Evolutionary conservation across 192 early-diverging fungal species (phyloP), one percentile per base, ranked within the genome.

Genomic region (Linnemannia elongata): DNA sequence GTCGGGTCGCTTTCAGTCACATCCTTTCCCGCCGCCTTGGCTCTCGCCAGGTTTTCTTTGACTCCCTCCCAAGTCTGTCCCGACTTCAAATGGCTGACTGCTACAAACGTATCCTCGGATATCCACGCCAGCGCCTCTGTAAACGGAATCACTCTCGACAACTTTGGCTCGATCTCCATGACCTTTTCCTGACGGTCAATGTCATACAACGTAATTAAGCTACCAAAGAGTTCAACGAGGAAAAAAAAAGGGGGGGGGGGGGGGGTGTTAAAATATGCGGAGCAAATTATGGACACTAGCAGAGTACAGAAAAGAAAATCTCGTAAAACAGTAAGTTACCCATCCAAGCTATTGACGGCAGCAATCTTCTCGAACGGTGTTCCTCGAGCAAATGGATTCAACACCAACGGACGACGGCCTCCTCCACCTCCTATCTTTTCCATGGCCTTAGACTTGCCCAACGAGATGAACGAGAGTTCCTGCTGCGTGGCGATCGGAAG

Each of bases 281-380:
- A 72, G 42, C 54, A 60, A 70, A 78, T 42, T 36, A 36, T 78
- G 4, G 20, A 74, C 27, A 52, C n/a, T 2, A 27, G 18, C 66
- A 71, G 20, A 22, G 35, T 18, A 4, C 57, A 17, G 2, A 9
- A 54, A 38, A 30, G 7, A 39, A 42, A 4, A 20, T 8, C 18
- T 57, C 15, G 4, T 4, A 33, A 27, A 80, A 35, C 0, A 49
- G 12, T 20, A 18, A 0, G 54, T 75, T 81, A 87, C 85, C 85
- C 85, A 38, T 75, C 79, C 7, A 73, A 27, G 3, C 57, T 42
- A 20, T 70, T 36, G 0, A 52, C 41, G 1, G 73, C 85, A 4
- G 80, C 85, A 63, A 87, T 87, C 1, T 72, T 72, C n/a, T 81
- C 79, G 44, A 81, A 87, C 4, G 7, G 57, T 17, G 85, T 87